Evolutionary conservation across 1,284 basidiomycete species (phyloP).

Genomic region (Phaffia rhodozyma): DNA sequence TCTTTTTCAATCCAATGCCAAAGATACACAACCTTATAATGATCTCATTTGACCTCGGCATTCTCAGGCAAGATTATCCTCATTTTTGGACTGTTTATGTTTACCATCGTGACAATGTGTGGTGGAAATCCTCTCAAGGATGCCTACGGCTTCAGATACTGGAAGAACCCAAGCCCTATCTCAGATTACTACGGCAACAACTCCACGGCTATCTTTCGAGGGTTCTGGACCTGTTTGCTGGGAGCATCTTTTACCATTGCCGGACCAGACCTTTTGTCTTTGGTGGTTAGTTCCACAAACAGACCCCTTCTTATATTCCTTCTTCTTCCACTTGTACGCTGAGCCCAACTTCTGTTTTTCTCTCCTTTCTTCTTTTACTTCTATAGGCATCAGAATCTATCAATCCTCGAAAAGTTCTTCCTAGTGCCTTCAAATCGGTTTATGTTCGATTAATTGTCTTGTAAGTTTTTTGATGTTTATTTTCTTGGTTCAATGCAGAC

Average conservation of each 20-base stretch:
- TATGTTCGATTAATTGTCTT: slow-evolving; percentile 28
- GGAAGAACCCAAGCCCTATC: slow-evolving; percentile 28
- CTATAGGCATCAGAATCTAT: slow-evolving; percentile 26
- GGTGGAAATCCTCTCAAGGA: slow-evolving; percentile 27
- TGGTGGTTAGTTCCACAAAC: too few relatives aligned
- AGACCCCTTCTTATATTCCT: too few relatives aligned
- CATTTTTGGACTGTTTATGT: slow-evolving; percentile 25
- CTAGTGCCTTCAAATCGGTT: slow-evolving; percentile 27
- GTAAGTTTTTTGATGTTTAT: too few relatives aligned
- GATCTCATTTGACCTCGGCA: too few relatives aligned
- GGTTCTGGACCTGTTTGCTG: slow-evolving; percentile 26
- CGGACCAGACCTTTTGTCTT: slow-evolving; percentile 25
- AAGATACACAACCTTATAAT: too few relatives aligned
- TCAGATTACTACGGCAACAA: slow-evolving; percentile 1
- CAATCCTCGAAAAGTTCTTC: slow-evolving; percentile 28
- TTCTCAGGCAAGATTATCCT: slow-evolving; percentile 24
- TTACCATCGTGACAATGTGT: slow-evolving; percentile 29
- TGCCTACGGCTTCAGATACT: slow-evolving; percentile 26
- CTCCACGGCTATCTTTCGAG: slow-evolving; percentile 23
- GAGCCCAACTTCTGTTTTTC: too few relatives aligned
- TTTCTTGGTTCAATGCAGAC: too few relatives aligned
- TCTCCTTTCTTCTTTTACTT: too few relatives aligned
- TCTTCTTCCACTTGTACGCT: too few relatives aligned
- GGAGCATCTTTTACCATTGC: slow-evolving; percentile 28
- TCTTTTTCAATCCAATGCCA: too few relatives aligned